A percentile compares a stretch with the other conserved stretches of the same genome.
Evolutionary conservation across 2,329 filamentous ascomycete species (phyloP).

Genomic region (Sclerotinia trifoliorum): DNA sequence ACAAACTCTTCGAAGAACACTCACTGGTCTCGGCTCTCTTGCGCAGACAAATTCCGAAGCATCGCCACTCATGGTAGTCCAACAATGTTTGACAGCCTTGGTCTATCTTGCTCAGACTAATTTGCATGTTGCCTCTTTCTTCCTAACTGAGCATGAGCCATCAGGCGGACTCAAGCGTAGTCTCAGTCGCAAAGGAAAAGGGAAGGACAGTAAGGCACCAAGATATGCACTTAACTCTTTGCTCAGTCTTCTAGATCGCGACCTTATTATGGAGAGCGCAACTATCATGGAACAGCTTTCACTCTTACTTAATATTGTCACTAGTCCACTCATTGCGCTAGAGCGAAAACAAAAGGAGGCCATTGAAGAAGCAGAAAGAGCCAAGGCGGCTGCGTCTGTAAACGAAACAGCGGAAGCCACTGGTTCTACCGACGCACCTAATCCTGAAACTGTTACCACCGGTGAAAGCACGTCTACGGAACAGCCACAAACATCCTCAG

Average conservation of each 20-base stretch:
- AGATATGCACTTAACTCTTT: conserved; percentile 93
- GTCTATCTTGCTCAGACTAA: conserved; percentile 83
- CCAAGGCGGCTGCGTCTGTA: conserved; percentile 36
- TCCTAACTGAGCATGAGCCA: conserved; percentile 90
- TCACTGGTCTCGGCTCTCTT: conserved; percentile 55
- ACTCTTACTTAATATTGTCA: conserved; percentile 82
- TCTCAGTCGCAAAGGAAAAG: conserved; percentile 80
- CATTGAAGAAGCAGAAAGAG: conserved; percentile 50
- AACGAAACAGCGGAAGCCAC: conserved; percentile 32
- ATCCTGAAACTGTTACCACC: conserved; percentile 26
- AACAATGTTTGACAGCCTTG: conserved; percentile 86
- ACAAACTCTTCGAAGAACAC: conserved; percentile 71
- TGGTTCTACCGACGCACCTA: background rate
- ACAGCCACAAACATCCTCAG: conserved; percentile 1
- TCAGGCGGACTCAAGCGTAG: conserved; percentile 73
- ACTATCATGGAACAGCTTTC: conserved; percentile 93
- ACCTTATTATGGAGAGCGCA: conserved; percentile 95
- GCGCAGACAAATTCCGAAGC: conserved; percentile 73
- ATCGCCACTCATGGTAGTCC: conserved; percentile 90
- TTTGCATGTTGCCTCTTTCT: conserved; percentile 83
- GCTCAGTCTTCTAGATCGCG: conserved; percentile 83
- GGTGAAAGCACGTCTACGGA: background rate
- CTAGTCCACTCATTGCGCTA: conserved; percentile 76
- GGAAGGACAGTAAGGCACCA: conserved; percentile 76
- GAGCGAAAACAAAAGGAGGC: conserved; percentile 80